A percentile compares a stretch with the other conserved stretches of the same genome.
phyloP scores from a whole-genome alignment of 495 filamentous ascomycete genomes.

The Penicillium longicatenatum region DNA sequence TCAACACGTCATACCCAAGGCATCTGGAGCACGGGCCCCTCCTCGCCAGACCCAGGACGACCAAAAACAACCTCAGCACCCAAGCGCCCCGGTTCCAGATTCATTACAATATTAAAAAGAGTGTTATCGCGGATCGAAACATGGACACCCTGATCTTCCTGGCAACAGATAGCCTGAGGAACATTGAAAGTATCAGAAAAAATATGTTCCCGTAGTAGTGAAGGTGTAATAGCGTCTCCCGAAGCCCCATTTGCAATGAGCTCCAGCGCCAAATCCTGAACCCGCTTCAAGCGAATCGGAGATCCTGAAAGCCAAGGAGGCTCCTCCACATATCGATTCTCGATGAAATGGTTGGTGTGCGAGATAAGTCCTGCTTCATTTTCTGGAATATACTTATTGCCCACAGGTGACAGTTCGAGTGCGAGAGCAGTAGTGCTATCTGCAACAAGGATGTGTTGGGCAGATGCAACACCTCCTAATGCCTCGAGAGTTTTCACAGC shows the following conservation, averaged over 20 bases:
- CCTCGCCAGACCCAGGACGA: slow-evolving; percentile 30
- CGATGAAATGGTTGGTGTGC: slow-evolving; percentile 67
- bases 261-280: slow-evolving; percentile 39
- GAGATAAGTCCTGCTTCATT: slow-evolving; percentile 50
- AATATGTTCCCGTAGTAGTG: slow-evolving; percentile 29
- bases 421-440: slow-evolving; percentile 56
- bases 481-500: slow-evolving; percentile 52
- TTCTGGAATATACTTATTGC: slow-evolving; percentile 51
- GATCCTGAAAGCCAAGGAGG: slow-evolving; percentile 59
- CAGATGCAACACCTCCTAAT: slow-evolving; percentile 57
- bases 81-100: slow-evolving; percentile 24
- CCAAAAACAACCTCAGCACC: slow-evolving; percentile 39
- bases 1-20: slow-evolving; percentile 22
- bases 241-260: slow-evolving; percentile 27
- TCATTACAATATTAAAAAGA: slow-evolving; percentile 45
- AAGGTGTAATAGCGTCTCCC: slow-evolving; percentile 23
- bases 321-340: slow-evolving; percentile 50
- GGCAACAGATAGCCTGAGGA: slow-evolving; percentile 37
- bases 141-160: slow-evolving; percentile 25
- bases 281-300: slow-evolving; percentile 46
- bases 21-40: slow-evolving; percentile 32
- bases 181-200: slow-evolving; percentile 40
- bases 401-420: slow-evolving; percentile 59
- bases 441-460: slow-evolving; percentile 62
- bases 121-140: slow-evolving; percentile 23